Conservation (phyloP, 2,329 filamentous ascomycete species). For the Verticillium klebahnii region DNA sequence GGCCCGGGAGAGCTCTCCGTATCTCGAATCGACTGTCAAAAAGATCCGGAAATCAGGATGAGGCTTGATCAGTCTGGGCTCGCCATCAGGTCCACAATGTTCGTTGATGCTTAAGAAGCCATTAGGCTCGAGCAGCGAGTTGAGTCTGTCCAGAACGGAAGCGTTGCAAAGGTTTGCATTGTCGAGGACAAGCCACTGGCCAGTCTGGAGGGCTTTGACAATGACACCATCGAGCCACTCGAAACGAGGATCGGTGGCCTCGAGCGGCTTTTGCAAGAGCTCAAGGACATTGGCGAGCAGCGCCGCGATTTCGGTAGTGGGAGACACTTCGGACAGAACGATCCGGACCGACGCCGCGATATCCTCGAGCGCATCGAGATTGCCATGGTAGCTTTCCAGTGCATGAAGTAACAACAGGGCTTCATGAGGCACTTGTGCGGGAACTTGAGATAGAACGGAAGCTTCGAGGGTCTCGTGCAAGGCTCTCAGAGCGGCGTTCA, state of each 20-base stretch:
- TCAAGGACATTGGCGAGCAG: constrained; percentile 43
- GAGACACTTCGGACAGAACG: constrained; percentile 35
- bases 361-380: constrained; percentile 28
- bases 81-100: constrained; percentile 77
- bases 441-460: constrained; percentile 43
- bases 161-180: constrained; percentile 97
- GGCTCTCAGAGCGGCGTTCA: constrained; percentile 50
- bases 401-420: constrained; percentile 47
- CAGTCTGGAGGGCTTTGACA: constrained; percentile 78
- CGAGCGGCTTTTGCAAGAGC: constrained; percentile 47
- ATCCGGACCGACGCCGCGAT: constrained; percentile 33
- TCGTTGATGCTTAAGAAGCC: constrained; percentile 90
- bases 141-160: constrained; percentile 88
- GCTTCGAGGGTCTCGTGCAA: constrained; percentile 48
- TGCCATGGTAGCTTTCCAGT: constrained; percentile 37
- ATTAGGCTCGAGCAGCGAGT: constrained; percentile 88
- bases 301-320: constrained; percentile 38
- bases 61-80: constrained; percentile 73
- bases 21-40: constrained; percentile 84
- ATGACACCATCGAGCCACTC: constrained; percentile 95
- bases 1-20: constrained; percentile 89
- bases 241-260: constrained; percentile 73
- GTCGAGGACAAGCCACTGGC: constrained; percentile 90
- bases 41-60: constrained; percentile 90
- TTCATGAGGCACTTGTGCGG: constrained; percentile 37